These are phyloP conservation scores for Juncus inflexus DNA, from an alignment of 176 grass and related monocot species.

Conservation along the genomic window DNA sequence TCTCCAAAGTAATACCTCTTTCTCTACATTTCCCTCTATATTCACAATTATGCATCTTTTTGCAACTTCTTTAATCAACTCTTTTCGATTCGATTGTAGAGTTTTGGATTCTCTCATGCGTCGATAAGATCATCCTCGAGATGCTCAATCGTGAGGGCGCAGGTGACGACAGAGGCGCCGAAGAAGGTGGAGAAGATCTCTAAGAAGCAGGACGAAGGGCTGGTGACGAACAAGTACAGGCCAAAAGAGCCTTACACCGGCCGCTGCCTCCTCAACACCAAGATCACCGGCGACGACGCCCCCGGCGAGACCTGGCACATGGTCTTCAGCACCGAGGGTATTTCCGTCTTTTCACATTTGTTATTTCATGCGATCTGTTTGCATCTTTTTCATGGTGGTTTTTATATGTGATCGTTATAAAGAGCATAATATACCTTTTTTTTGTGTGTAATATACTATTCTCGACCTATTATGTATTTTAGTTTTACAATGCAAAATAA, in stretches of 20 bases:
- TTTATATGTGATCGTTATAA: too few relatives aligned
- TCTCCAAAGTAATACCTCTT: constrained; percentile 24
- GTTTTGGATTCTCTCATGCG: constrained; percentile 23
- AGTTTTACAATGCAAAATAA: too few relatives aligned
- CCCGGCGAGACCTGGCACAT: constrained; percentile 99
- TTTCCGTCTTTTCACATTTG: background rate
- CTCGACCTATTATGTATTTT: too few relatives aligned
- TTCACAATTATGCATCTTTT: constrained; percentile 16
- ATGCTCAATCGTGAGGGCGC: constrained; percentile 31
- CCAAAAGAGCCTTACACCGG: constrained; percentile 80
- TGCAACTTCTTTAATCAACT: background rate
- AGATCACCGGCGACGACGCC: constrained; percentile 89
- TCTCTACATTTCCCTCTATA: background rate
- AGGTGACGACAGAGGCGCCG: constrained; percentile 44
- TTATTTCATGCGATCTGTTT: too few relatives aligned
- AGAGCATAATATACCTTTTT: too few relatives aligned
- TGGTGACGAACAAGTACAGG: constrained; percentile 65
- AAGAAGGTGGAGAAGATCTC: constrained; percentile 57
- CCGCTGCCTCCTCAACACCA: constrained; percentile 91
- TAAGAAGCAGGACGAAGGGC: constrained; percentile 82
- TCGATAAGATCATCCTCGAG: constrained; percentile 3
- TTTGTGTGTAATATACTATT: too few relatives aligned
- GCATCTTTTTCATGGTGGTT: too few relatives aligned
- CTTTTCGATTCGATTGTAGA: constrained; percentile 3
- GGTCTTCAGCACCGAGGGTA: constrained; percentile 85